Conservation (phyloP, 805 yeast genomes). For the Grigorovia yakushimaensis region DNA sequence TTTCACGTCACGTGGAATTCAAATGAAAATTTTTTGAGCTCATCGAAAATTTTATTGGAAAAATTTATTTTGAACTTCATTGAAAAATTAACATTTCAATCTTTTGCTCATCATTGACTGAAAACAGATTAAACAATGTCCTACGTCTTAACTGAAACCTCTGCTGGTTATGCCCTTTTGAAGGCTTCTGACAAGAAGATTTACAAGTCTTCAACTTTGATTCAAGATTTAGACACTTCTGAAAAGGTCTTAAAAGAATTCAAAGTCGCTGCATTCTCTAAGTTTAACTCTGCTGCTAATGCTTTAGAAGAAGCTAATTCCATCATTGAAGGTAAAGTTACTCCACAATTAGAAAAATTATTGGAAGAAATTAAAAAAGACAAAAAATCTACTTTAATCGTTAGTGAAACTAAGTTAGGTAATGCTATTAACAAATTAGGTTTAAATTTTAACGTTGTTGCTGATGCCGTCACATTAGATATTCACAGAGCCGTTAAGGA, state of each 20-base stretch:
- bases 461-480: conserved; percentile 92
- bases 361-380: conserved; percentile 68
- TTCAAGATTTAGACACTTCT: conserved; percentile 69
- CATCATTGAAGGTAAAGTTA: conserved; percentile 86
- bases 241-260: conserved; percentile 83
- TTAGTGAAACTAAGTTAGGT: conserved; percentile 91
- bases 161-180: conserved; percentile 97
- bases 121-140: conserved; percentile 40
- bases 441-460: conserved; percentile 73
- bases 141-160: conserved; percentile 90
- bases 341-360: conserved; percentile 68
- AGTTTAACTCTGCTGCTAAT: conserved; percentile 87
- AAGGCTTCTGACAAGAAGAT: conserved; percentile 97
- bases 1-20: not conserved
- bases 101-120: not conserved
- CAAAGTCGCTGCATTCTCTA: conserved; percentile 91
- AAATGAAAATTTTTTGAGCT: conserved; percentile 14
- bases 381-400: conserved; percentile 80
- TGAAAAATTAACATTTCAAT: not conserved
- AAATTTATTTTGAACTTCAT: not conserved
- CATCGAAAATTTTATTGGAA: conserved; percentile 20
- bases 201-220: conserved; percentile 67
- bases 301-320: conserved; percentile 94
- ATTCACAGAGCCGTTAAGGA: conserved; percentile 93
- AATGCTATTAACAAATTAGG: conserved; percentile 94